Evolutionary conservation across 106 monocot species (phyloP).

Genomic region (Dioscorea zingiberensis): DNA sequence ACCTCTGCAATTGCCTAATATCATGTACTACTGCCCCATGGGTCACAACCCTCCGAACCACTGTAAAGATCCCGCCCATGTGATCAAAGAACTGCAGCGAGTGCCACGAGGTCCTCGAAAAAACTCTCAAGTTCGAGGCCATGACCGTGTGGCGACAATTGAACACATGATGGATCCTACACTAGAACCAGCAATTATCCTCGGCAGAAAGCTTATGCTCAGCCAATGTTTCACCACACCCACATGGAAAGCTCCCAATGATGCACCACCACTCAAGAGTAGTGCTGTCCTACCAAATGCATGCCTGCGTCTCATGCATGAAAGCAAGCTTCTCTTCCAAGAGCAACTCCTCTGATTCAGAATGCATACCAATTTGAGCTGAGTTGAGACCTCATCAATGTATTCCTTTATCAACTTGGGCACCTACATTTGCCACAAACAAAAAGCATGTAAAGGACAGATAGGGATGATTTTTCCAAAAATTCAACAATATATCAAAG

Average conservation of each 20-base stretch:
- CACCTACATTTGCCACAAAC: slow-evolving; percentile 26
- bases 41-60: slow-evolving; percentile 65
- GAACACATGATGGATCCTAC: slow-evolving; percentile 89
- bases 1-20: slow-evolving; percentile 66
- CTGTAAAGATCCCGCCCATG: slow-evolving; percentile 74
- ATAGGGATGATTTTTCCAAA: too few relatives aligned
- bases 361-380: slow-evolving; percentile 81
- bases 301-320: slow-evolving; percentile 97
- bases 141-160: slow-evolving; percentile 70
- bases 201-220: slow-evolving; percentile 81
- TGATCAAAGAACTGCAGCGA: slow-evolving; percentile 89
- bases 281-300: slow-evolving; percentile 90
- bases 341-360: slow-evolving; percentile 70
- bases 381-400: slow-evolving; percentile 84
- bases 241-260: slow-evolving; percentile 79
- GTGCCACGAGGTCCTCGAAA: slow-evolving; percentile 66
- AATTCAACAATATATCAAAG: too few relatives aligned
- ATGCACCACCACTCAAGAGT: slow-evolving; percentile 90
- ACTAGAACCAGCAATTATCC: slow-evolving; percentile 86
- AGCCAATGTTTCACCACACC: slow-evolving; percentile 81
- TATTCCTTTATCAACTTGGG: slow-evolving; percentile 88
- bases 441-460: too few relatives aligned
- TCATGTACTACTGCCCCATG: slow-evolving; percentile 85
- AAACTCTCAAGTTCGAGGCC: slow-evolving; percentile 88
- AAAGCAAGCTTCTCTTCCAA: slow-evolving; percentile 92